These are phyloP conservation scores for Pilatotrama ljubarskyi DNA, from an alignment of 768 basidiomycete genomes.

Conservation along the genomic window DNA sequence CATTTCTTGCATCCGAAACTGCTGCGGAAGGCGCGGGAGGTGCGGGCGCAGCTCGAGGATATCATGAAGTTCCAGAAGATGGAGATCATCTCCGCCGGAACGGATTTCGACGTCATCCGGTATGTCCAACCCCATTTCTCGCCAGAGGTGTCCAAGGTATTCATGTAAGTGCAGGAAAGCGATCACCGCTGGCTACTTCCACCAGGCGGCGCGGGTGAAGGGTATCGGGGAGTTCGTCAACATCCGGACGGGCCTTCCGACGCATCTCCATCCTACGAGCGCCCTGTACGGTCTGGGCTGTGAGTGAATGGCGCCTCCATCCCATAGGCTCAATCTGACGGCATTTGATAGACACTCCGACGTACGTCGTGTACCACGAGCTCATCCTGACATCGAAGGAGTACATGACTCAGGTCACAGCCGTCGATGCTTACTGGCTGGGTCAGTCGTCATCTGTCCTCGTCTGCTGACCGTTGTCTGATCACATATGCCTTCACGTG, in stretches of 20 bases:
- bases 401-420: conserved; percentile 99
- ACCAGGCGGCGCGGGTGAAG: conserved; percentile 97
- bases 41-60: conserved; percentile 92
- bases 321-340: too few species aligned
- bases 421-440: conserved; percentile 97
- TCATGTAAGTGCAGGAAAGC: conserved; percentile 66
- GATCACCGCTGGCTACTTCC: conserved; percentile 97
- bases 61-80: conserved; percentile 99
- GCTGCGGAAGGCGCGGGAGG: conserved; percentile 92
- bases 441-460: conserved; percentile 50
- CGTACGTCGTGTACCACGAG: conserved; percentile 97
- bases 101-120: conserved; percentile 90
- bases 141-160: background rate
- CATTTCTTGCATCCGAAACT: conserved; percentile 98
- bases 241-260: conserved; percentile 91
- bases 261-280: conserved; percentile 95
- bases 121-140: conserved; percentile 35
- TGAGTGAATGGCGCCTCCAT: conserved; percentile 40
- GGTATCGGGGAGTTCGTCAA: conserved; percentile 99
- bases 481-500: conserved; percentile 17
- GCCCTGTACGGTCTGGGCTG: conserved; percentile 96
- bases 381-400: conserved; percentile 93
- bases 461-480: background rate
- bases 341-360: conserved; percentile 72
- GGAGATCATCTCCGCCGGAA: conserved; percentile 87